Evolutionary conservation across 2,329 filamentous ascomycete species (phyloP).

Genomic region (Hortaea werneckii): DNA sequence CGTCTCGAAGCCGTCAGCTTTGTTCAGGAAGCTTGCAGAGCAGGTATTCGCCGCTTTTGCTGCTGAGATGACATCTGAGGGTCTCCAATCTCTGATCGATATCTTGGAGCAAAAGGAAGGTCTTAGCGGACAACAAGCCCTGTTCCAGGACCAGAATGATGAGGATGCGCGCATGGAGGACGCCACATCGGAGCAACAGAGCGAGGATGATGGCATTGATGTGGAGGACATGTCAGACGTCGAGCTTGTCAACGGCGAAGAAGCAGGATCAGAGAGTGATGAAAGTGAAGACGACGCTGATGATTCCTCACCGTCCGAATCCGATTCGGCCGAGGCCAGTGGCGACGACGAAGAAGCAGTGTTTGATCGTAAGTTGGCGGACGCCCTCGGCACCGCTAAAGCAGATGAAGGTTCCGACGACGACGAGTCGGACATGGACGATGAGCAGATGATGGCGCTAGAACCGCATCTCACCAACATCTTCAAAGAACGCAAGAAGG

Average conservation of each 20-base stretch:
- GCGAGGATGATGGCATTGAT: constrained; percentile 20
- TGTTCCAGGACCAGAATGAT: constrained; percentile 61
- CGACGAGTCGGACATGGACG: constrained; percentile 71
- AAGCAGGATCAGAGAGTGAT: constrained; percentile 18
- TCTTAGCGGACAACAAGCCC: constrained; percentile 68
- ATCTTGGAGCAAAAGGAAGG: constrained; percentile 73
- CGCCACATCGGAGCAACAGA: constrained; percentile 16
- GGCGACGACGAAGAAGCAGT: constrained; percentile 43
- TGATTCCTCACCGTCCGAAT: constrained; percentile 7
- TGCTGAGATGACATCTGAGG: constrained; percentile 59
- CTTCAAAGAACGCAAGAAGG: constrained; percentile 64
- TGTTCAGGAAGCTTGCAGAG: constrained; percentile 78
- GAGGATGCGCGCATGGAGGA: constrained; percentile 12
- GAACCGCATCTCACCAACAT: constrained; percentile 76
- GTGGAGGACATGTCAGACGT: constrained; percentile 27
- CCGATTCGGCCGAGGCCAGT: constrained; percentile 29
- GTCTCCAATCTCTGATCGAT: constrained; percentile 56
- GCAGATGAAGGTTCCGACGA: constrained; percentile 53
- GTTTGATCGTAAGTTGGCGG: constrained; percentile 67
- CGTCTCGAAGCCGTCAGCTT: constrained; percentile 69
- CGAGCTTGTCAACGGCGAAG: constrained; percentile 24
- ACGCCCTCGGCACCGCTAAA: constrained; percentile 62
- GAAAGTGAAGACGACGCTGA: constrained; percentile 17
- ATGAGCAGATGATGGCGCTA: constrained; percentile 87
- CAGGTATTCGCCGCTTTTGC: constrained; percentile 82